A percentile compares a stretch with the other conserved stretches of the same genome.
Conservation (phyloP, 2,329 filamentous ascomycete genomes). For the Tolypocladium ophioglossoides region DNA sequence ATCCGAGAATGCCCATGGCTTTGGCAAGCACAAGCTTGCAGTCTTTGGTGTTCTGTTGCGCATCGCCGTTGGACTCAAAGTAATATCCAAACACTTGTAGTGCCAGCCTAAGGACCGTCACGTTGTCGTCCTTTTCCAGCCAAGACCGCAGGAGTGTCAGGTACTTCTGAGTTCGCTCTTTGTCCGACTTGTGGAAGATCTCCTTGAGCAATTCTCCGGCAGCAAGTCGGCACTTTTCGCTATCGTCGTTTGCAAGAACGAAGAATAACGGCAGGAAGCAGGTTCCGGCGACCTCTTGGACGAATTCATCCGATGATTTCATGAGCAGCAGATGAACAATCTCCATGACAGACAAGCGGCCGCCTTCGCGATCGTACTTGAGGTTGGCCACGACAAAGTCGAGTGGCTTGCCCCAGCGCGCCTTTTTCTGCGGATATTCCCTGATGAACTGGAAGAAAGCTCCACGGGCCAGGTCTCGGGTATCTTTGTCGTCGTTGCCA, state of each 20-base stretch:
- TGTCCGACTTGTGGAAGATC: constrained; percentile 68
- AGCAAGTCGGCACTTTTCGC: constrained; percentile 72
- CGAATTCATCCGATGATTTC: constrained; percentile 72
- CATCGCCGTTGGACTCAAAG: constrained; percentile 57
- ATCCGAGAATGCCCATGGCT: constrained; percentile 40
- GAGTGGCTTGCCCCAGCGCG: constrained; percentile 79
- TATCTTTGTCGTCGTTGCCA: constrained; percentile 83
- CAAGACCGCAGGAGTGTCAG: constrained; percentile 61
- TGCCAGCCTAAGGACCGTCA: constrained; percentile 59
- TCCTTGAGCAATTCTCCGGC: constrained; percentile 71
- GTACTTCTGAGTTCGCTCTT: constrained; percentile 60
- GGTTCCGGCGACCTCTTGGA: constrained; percentile 69
- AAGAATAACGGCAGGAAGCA: constrained; percentile 83
- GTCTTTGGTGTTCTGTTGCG: constrained; percentile 55
- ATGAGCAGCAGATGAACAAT: constrained; percentile 75
- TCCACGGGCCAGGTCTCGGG: constrained; percentile 76
- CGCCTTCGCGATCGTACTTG: constrained; percentile 80
- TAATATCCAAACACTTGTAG: constrained; percentile 77
- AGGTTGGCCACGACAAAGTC: constrained; percentile 84
- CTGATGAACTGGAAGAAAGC: constrained; percentile 91
- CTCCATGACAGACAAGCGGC: constrained; percentile 87
- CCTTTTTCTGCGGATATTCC: constrained; percentile 88
- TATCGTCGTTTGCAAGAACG: constrained; percentile 80
- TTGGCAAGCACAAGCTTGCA: constrained; percentile 49
- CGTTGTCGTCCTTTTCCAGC: constrained; percentile 65